These are phyloP conservation scores for Ophiostoma ulmi DNA, from an alignment of 2,329 filamentous ascomycete species.

Conservation along the genomic window DNA sequence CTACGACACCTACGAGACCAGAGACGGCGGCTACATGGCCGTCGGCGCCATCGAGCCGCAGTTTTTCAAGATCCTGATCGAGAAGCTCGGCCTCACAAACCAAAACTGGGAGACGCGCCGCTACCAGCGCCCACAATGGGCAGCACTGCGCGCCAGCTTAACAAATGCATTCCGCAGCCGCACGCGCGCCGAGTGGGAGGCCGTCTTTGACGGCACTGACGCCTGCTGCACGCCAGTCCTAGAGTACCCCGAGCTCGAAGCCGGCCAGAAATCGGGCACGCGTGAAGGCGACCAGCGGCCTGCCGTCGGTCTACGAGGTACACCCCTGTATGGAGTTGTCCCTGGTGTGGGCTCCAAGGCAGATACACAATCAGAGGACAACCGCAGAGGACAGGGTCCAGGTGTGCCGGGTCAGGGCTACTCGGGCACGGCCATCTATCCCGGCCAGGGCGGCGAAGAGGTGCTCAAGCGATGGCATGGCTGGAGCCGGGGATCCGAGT, in stretches of 20 bases:
- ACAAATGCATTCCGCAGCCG: constrained; percentile 60
- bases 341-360: constrained; percentile 43
- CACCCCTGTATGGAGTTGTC: constrained; percentile 61
- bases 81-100: constrained; percentile 56
- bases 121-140: constrained; percentile 62
- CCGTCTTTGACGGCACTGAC: constrained; percentile 81
- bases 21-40: constrained; percentile 72
- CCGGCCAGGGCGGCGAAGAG: constrained; percentile 69
- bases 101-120: constrained; percentile 47
- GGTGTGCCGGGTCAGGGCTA: constrained; percentile 67
- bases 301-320: constrained; percentile 60
- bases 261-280: constrained; percentile 35
- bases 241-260: constrained; percentile 65
- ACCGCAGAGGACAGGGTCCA: constrained; percentile 52
- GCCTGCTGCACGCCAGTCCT: constrained; percentile 89
- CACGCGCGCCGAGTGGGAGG: constrained; percentile 75
- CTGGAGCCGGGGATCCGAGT: constrained; percentile 69
- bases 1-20: constrained; percentile 84
- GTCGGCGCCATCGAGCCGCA: constrained; percentile 88
- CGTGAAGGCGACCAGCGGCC: constrained; percentile 65
- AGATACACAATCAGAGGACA: constrained; percentile 42
- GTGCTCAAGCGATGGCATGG: constrained; percentile 68
- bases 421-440: constrained; percentile 50
- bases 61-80: constrained; percentile 67
- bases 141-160: constrained; percentile 58